Base-by-base conservation (phyloP, 768 basidiomycete species). In the Mrakia frigida region DNA sequence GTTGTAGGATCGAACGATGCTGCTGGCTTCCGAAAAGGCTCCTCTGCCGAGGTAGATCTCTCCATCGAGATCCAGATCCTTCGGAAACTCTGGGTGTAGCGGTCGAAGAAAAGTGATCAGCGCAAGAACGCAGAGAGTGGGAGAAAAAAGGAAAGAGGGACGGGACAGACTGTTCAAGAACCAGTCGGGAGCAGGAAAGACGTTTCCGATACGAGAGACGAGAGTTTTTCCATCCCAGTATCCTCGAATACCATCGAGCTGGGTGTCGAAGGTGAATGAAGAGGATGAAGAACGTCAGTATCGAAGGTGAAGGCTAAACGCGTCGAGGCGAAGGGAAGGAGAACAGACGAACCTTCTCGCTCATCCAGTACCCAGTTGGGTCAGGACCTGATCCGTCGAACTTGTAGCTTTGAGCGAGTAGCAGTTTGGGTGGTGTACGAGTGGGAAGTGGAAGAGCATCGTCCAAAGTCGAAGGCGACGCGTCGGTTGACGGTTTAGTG, bases 291-390 rank as follows among this genome's bases (percentile, higher is more conserved):
- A 25, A 31, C 31, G 31, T 37, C 18, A 63, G 35, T 16, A 28
- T 33, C 31, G 31, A 31, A 33, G 33, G 3, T 11, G 61, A 18
- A n/a, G 35, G 59, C 56, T 59, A 50, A 14, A 16, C 46, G 46
- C 46, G 46, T 50, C 31, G 61, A 63, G 3, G 11, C 6, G 65
- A 67, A 25, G 23, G 3, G 23, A 37, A 39, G 21, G 16, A 37
- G 63, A 33, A 33, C 6, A 18, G 65, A 43, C 65, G 6, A 39
- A 68, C 65, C 65, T 68, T 68, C 39, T 68, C 65, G 37, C 65
- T 68, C 65, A 68, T 68, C 65, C 65, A 68, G 37, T 68, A 68
- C 1, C 65, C 65, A 21, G 65, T 41, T 3, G 65, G 65, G n/a
- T 68, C 65, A 4, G 37, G 35, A 13, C 65, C 65, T 23, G 65